Evolutionary conservation across 768 basidiomycete species (phyloP), one percentile per base, ranked within the genome.

Genomic region (Agrocybe chaxingu): DNA sequence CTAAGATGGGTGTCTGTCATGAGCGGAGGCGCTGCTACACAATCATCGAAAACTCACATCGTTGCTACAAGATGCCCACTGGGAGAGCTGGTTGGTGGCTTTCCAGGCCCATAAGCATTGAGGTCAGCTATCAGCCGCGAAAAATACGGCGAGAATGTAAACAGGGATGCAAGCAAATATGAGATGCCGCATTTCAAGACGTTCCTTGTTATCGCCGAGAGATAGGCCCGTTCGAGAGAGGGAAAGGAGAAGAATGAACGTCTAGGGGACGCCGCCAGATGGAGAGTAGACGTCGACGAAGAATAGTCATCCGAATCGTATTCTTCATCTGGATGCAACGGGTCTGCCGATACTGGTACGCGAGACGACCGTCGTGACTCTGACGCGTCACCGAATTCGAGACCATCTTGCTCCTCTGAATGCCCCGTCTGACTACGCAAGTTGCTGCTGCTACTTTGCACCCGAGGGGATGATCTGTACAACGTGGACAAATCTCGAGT

Each of bases 41-140:
- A 19, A 16, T 38, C 13, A 29, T 16, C 4, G 46, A 43, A 18
- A 36, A 71, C 87, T 62, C 65, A 94, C 93, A 97, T 80, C 2
- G 94, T 94, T 7, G 94, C 92, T 7, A 96, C 87, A 85, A 96
- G 85, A 69, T 97, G 94, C 1, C 85, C 92, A 52, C 87, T 86
- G 8, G 87, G 84, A 10, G 85, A 82, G 2, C 89, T 89, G n/a
- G 67, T 65, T 9, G 66, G 63, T 12, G 67, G 66, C 11, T 74
- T 72, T 7, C 74, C 71, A 52, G 80, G 70, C 38, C 77, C 74
- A 58, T 77, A 72, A 3, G 79, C 72, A 6, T 80, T 71, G 54
- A 85, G 56, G 61, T 84, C 80, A 3, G 84, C 77, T 53, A 95
- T 77, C 42, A 89, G 67, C 7, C 75, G 74, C 8, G 93, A 85